Evolutionary conservation across 2,329 filamentous ascomycete species (phyloP), one percentile per base, ranked within the genome.

Genomic region (Fusarium sp.): DNA sequence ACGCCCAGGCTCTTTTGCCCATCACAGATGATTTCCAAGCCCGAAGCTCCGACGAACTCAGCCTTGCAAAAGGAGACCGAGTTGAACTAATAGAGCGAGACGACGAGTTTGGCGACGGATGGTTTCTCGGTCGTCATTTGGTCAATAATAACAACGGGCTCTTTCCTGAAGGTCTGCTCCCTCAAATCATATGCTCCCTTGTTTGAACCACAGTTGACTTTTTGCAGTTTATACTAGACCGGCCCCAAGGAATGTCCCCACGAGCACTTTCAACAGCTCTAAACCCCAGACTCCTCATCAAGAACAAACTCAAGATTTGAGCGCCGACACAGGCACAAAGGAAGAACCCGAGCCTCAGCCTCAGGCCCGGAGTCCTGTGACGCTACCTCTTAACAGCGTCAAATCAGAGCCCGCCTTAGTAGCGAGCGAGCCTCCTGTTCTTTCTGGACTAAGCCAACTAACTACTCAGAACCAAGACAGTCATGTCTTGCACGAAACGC

Each of bases 21-120:
- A 15, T 44, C 42, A 32, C 63, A 97, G 94, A 99, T 82, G 94
- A 98, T 82, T 98, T 99, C 80, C 85, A 90, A 74, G 95, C 95
- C 62, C 90, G 96, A 73, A 97, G 94, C 80, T 92, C 93, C 62
- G 96, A 99, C 82, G 96, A 99, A 85, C 86, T 99, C 77, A 97
- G 90, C 74, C 86, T 99, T 72, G 85, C 89, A 59, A 97, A 97
- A 77, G 95, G 92, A 74, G 92, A 96, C 76, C 89, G 92, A 70
- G 91, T 97, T 67, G 91, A 95, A 82, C 83, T 97, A 68, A 89
- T 95, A 70, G 93, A 96, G 82, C 88, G 92, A 76, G 93, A 96
- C 79, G 93, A 96, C 79, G 93, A 96, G 79, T 97, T 96, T 79
- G 92, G 92, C 66, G 93, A 97, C 80, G 93, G 93, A 57, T 95